Conservation (phyloP, 805 yeast species). For the Ogataea degrootiae region DNA sequence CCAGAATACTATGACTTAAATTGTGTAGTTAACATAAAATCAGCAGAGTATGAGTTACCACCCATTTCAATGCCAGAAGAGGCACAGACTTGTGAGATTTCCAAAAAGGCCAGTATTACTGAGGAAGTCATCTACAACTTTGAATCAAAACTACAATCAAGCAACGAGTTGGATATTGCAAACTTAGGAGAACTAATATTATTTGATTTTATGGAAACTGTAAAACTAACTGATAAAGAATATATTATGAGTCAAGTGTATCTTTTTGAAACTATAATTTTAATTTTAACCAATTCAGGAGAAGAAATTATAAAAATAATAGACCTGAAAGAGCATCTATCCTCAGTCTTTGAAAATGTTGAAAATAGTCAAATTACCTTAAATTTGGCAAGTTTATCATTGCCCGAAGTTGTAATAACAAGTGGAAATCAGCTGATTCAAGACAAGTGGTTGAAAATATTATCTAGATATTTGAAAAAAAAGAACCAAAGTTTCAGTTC, state of each 20-base stretch:
- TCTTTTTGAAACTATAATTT: slow-evolving; percentile 21
- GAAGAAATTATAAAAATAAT: slow-evolving; percentile 15
- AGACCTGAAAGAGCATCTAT: slow-evolving; percentile 15
- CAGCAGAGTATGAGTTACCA: slow-evolving; percentile 24
- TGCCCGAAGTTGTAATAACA: slow-evolving; percentile 19
- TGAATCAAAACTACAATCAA: slow-evolving; percentile 7
- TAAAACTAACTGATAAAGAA: slow-evolving; percentile 2
- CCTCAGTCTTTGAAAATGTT: slow-evolving; percentile 20
- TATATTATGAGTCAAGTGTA: slow-evolving; percentile 12
- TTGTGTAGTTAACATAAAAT: slow-evolving; percentile 20
- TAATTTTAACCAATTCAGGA: slow-evolving; percentile 17
- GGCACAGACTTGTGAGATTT: slow-evolving; percentile 12
- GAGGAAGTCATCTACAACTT: slow-evolving; percentile 17
- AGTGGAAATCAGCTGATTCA: slow-evolving; percentile 20
- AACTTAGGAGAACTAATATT: slow-evolving; percentile 21
- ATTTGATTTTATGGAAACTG: slow-evolving; percentile 22
- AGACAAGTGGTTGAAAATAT: slow-evolving; percentile 25
- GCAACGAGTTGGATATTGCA: slow-evolving; percentile 15
- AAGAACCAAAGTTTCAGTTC: slow-evolving; percentile 1
- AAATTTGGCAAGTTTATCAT: slow-evolving; percentile 21
- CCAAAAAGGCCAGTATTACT: slow-evolving; percentile 19
- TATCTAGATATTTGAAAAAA: slow-evolving; percentile 17
- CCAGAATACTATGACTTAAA: slow-evolving; percentile 18
- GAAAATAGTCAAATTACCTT: slow-evolving; percentile 13
- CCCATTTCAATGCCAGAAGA: slow-evolving; percentile 15